phyloP scores from a whole-genome alignment of 2,329 filamentous ascomycete genomes.

The Xylaria polymorpha region DNA sequence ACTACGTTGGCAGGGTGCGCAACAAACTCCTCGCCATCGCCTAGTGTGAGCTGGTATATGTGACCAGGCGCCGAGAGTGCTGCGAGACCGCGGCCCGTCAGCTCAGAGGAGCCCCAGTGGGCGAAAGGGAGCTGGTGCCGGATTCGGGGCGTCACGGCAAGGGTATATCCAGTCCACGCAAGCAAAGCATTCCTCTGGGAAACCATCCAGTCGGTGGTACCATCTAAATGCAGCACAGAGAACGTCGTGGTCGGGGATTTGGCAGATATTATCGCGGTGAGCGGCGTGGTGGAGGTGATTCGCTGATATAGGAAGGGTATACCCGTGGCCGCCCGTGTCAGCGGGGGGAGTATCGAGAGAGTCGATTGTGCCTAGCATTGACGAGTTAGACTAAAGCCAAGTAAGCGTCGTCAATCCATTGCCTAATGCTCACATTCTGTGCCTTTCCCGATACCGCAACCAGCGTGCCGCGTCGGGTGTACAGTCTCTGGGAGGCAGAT shows the following conservation, averaged over 20 bases:
- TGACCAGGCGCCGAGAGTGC: constrained; percentile 89
- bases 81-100: constrained; percentile 88
- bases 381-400: constrained; percentile 15
- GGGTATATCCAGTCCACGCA: constrained; percentile 95
- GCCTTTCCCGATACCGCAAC: constrained; percentile 90
- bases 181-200: constrained; percentile 87
- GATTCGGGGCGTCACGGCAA: constrained; percentile 79
- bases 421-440: constrained; percentile 75
- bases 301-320: constrained; percentile 96
- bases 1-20: constrained; percentile 92
- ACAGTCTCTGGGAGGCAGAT: constrained; percentile 92
- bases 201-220: constrained; percentile 94
- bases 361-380: constrained; percentile 82
- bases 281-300: constrained; percentile 85
- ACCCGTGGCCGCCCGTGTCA: constrained; percentile 81
- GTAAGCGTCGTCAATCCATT: not conserved
- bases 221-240: constrained; percentile 88
- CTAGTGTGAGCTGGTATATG: constrained; percentile 85
- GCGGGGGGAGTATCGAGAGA: constrained; percentile 85
- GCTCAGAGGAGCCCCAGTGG: constrained; percentile 90
- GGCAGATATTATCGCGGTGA: constrained; percentile 89
- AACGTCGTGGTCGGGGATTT: constrained; percentile 90
- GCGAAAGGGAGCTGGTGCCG: constrained; percentile 80
- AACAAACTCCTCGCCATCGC: constrained; percentile 87
- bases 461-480: constrained; percentile 90